phyloP scores from a whole-genome alignment of 2,329 filamentous ascomycete genomes.

The Hypoxylon sp. region DNA sequence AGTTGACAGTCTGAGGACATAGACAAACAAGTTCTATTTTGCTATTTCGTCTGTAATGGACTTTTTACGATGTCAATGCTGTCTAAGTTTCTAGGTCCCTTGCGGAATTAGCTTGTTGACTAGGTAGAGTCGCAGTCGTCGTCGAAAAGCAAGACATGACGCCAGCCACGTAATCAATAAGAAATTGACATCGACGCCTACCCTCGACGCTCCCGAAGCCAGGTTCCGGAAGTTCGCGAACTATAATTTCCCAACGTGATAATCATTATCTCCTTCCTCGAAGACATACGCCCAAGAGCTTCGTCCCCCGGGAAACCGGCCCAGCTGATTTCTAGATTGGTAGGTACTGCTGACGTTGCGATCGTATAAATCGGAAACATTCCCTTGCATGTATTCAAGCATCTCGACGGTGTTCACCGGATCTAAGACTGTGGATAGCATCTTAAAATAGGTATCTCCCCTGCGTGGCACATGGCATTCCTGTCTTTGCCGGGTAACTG shows the following conservation, averaged over 20 bases:
- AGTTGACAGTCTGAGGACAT: conserved; percentile 1
- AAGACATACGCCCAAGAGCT: conserved; percentile 13
- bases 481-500: conserved; percentile 1
- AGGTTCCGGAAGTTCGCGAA: not conserved
- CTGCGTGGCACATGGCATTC: conserved; percentile 34
- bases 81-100: conserved; percentile 19
- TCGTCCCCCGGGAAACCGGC: conserved; percentile 11
- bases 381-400: conserved; percentile 13
- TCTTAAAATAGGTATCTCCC: conserved; percentile 35
- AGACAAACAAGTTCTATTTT: conserved; percentile 3
- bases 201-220: conserved; percentile 4
- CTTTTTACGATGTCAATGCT: conserved; percentile 5
- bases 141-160: conserved; percentile 21
- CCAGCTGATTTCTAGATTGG: conserved; percentile 4
- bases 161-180: conserved; percentile 35
- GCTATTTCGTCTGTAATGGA: conserved; percentile 1
- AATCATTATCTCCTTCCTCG: conserved; percentile 8
- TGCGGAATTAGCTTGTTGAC: conserved; percentile 23
- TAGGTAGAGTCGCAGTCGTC: conserved; percentile 11
- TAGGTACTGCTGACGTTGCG: conserved; percentile 18
- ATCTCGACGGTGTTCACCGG: conserved; percentile 5
- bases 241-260: not conserved
- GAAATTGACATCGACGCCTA: conserved; percentile 30
- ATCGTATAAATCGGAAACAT: conserved; percentile 24
- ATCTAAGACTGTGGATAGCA: conserved; percentile 3